A percentile compares a stretch with the other conserved stretches of the same genome.
phyloP scores from a whole-genome alignment of 805 yeast species.

The Yamadazyma laniorum region DNA sequence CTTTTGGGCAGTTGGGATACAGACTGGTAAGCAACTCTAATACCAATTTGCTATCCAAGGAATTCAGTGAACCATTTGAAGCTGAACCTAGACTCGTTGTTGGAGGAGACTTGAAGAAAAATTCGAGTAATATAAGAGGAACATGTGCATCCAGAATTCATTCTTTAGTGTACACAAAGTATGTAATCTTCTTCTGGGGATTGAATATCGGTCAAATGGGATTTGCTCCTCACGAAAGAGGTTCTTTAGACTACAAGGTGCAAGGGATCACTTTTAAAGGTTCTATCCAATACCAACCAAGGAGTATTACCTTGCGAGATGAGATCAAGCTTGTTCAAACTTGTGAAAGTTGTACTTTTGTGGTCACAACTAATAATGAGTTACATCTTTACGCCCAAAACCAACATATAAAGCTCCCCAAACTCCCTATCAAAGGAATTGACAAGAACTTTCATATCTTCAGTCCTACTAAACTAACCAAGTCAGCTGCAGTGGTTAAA shows the following conservation, averaged over 20 bases:
- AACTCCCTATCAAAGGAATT: conserved; percentile 34
- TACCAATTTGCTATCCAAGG: conserved; percentile 14
- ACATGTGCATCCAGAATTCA: conserved; percentile 67
- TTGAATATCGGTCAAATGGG: conserved; percentile 83
- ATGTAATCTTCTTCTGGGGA: conserved; percentile 68
- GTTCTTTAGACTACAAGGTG: conserved; percentile 24
- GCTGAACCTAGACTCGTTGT: conserved; percentile 39
- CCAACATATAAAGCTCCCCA: conserved; percentile 51
- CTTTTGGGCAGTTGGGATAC: conserved; percentile 62
- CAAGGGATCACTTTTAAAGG: conserved; percentile 36
- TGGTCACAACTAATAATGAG: conserved; percentile 56
- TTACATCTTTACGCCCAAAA: conserved; percentile 61
- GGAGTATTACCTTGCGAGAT: conserved; percentile 41
- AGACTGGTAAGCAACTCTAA: conserved; percentile 17
- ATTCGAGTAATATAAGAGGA: conserved; percentile 33
- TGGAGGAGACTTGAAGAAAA: conserved; percentile 43
- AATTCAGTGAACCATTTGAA: conserved; percentile 29
- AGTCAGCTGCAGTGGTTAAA: conserved; percentile 33
- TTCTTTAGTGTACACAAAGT: conserved; percentile 55
- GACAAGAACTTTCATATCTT: conserved; percentile 52
- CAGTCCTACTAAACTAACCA: conserved; percentile 51
- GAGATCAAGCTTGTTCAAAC: conserved; percentile 59
- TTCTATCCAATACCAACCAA: conserved; percentile 37
- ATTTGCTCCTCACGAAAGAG: conserved; percentile 22
- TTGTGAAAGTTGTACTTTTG: conserved; percentile 67